Evolutionary conservation across 2,329 filamentous ascomycete genomes (phyloP).

Genomic region (Pseudogymnoascus sp.): DNA sequence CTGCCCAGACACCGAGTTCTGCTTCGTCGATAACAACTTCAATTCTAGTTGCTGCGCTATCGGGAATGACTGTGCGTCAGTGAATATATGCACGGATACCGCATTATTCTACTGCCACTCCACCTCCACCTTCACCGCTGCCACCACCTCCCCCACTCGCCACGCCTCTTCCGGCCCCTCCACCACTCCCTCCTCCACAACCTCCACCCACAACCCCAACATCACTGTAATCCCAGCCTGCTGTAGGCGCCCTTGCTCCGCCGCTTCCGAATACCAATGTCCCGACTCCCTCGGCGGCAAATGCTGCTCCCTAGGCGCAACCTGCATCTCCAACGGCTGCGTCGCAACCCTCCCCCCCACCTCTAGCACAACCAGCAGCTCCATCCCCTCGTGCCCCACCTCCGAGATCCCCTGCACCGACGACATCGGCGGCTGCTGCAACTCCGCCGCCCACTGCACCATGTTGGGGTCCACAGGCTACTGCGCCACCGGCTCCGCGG

Average conservation of each 20-base stretch:
- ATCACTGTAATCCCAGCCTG: constrained; percentile 22
- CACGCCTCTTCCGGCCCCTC: constrained; percentile 22
- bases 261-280: constrained; percentile 27
- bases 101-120: background rate
- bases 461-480: constrained; percentile 30
- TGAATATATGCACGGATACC: background rate
- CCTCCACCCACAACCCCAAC: constrained; percentile 17
- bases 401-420: constrained; percentile 36
- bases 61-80: constrained; percentile 32
- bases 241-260: constrained; percentile 28
- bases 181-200: constrained; percentile 21
- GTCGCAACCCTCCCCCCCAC: constrained; percentile 23
- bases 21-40: constrained; percentile 34
- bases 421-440: constrained; percentile 42
- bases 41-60: constrained; percentile 35
- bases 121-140: background rate
- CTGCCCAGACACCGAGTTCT: constrained; percentile 39
- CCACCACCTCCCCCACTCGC: constrained; percentile 19
- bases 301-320: constrained; percentile 41
- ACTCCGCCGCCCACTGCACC: constrained; percentile 37
- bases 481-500: constrained; percentile 33
- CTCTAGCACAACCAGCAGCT: constrained; percentile 25
- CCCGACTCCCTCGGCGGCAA: constrained; percentile 26
- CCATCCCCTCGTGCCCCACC: constrained; percentile 37
- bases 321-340: constrained; percentile 36